Conservation (phyloP, 2,329 filamentous ascomycete genomes). For the Aspergillus uvarum region DNA sequence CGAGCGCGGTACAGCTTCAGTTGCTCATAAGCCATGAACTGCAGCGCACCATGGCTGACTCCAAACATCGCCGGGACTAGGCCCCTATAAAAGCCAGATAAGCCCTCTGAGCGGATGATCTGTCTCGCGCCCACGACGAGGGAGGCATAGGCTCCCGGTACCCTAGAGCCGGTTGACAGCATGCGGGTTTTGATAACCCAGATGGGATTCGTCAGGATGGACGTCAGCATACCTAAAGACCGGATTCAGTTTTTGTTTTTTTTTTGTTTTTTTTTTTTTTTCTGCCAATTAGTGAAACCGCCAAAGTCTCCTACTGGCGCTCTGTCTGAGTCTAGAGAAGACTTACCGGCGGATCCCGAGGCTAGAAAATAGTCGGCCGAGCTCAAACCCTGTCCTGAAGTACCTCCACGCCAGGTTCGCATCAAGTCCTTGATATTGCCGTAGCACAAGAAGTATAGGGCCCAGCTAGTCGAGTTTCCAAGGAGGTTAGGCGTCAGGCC, state of each 20-base stretch:
- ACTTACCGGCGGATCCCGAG: slow-evolving; percentile 60
- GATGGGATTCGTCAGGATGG: slow-evolving; percentile 85
- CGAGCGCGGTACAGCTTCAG: slow-evolving; percentile 62
- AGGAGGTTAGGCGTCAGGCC: slow-evolving; percentile 87
- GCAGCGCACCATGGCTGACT: slow-evolving; percentile 87
- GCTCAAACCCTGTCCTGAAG: slow-evolving; percentile 44
- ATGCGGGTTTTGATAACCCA: slow-evolving; percentile 99
- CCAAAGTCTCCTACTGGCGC: background rate
- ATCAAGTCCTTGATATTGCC: slow-evolving; percentile 59
- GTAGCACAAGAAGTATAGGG: slow-evolving; percentile 82
- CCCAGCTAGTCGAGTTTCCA: slow-evolving; percentile 89
- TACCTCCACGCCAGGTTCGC: slow-evolving; percentile 41
- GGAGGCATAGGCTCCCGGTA: slow-evolving; percentile 75
- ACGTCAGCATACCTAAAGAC: slow-evolving; percentile 65
- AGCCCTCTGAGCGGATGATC: slow-evolving; percentile 70
- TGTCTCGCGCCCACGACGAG: slow-evolving; percentile 69
- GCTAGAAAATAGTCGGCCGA: slow-evolving; percentile 77
- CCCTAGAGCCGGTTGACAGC: slow-evolving; percentile 75
- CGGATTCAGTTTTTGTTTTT: background rate
- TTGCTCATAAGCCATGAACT: slow-evolving; percentile 92
- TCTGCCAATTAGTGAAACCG: background rate
- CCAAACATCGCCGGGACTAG: slow-evolving; percentile 79
- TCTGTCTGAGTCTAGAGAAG: background rate
- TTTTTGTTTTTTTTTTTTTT: background rate
- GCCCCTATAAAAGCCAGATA: slow-evolving; percentile 82